Percentiles rank a stretch among this genome's conserved stretches.
phyloP scores from a whole-genome alignment of 371 early-diverging fungal genomes.

The Mortierella sp. region DNA sequence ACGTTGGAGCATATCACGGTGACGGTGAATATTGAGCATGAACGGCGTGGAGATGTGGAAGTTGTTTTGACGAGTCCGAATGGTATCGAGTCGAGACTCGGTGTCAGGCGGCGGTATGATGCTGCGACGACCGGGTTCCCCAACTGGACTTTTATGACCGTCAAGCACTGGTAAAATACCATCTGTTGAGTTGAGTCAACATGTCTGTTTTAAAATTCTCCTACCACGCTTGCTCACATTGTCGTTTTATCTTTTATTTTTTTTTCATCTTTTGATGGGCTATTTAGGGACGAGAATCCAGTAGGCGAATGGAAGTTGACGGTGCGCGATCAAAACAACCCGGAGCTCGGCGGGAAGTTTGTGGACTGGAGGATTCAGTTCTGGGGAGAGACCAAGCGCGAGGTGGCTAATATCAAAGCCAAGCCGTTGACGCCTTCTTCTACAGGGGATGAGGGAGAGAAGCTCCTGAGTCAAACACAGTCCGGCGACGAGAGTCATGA shows the following conservation, averaged over 20 bases:
- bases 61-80: slow-evolving; percentile 83
- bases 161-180: slow-evolving; percentile 89
- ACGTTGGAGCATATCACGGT: slow-evolving; percentile 91
- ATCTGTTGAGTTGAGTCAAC: not conserved
- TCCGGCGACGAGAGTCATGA: not conserved
- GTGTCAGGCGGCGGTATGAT: slow-evolving; percentile 77
- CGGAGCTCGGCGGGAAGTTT: slow-evolving; percentile 61
- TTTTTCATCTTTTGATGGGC: not conserved
- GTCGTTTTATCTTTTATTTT: not conserved
- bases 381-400: slow-evolving; percentile 71
- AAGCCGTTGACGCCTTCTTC: slow-evolving; percentile 1
- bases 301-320: slow-evolving; percentile 85
- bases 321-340: slow-evolving; percentile 67
- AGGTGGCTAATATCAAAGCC: slow-evolving; percentile 3
- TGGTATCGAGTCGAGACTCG: slow-evolving; percentile 76
- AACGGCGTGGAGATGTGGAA: slow-evolving; percentile 85
- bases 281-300: slow-evolving; percentile 82
- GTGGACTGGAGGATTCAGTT: slow-evolving; percentile 78
- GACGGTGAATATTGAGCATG: slow-evolving; percentile 85
- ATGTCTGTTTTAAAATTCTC: not conserved
- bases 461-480: slow-evolving; percentile 12
- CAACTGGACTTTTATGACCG: slow-evolving; percentile 96
- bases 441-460: not conserved
- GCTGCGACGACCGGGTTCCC: slow-evolving; percentile 73
- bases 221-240: no score